Evolutionary conservation across 2,329 filamentous ascomycete genomes (phyloP), one percentile per base, ranked within the genome.

Genomic region (Epichloe hybrida): DNA sequence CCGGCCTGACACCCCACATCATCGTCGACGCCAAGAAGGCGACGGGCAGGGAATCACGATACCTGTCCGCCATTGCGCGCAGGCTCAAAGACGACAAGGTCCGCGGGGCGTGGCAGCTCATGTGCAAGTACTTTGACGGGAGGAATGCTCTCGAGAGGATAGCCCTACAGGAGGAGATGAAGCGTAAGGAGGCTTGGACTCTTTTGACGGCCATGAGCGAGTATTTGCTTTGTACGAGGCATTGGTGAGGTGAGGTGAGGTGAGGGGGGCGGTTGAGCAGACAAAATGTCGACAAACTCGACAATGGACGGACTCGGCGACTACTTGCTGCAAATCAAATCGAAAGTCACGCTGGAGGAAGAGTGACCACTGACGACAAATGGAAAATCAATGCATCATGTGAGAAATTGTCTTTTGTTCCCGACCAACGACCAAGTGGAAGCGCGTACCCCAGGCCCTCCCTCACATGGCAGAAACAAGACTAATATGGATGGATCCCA

Each of bases 91-190:
- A 81, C 55, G 70, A 72, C 15, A 78, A 81, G 52, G 66, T 86
- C 13, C 74, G 79, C 41, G 76, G 80, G 51, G 76, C 79, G 46
- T 95, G 89, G 85, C 78, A 80, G 2, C 72, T 76, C 42, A 81
- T 95, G 58, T 77, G 83, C 59, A 88, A 86, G 65, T 93, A 96
- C 66, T 88, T 97, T 59, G 90, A 97, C 64, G 93, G 93, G 1
- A 78, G 76, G 51, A 83, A 85, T 61, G 84, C 90, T 2, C 73
- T 97, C 53, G 93, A 98, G 69, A 83, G 90, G 58, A 85, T 98
- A 56, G 80, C 86, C 1, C 72, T 93, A 17, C 77, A 84, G 51
- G 88, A 96, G 68, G 86, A 86, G 5, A 77, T 94, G 70, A 95
- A 93, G 71, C 75, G 88, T 51, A 94, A 91, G 68, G 83, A 86